Conservation (phyloP, 208 protist species). For the Novymonas esmeraldas region DNA sequence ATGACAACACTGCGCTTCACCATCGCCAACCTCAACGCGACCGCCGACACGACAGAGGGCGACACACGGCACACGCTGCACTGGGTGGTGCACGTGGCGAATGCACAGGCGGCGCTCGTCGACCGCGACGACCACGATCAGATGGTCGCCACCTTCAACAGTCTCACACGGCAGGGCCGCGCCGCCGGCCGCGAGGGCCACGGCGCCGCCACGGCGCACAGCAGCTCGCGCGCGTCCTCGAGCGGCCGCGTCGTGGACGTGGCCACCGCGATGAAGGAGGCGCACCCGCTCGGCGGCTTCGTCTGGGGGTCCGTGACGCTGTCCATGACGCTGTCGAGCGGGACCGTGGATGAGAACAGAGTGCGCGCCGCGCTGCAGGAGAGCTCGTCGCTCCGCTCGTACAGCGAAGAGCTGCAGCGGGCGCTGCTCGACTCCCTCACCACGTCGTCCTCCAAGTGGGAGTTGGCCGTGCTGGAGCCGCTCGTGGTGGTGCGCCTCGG, state of each 20-base stretch:
- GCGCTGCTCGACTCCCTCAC: conserved; percentile 58
- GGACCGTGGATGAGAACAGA: conserved; percentile 54
- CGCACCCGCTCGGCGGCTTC: conserved; percentile 72
- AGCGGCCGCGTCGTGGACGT: conserved; percentile 10
- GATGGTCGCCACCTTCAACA: conserved; percentile 35
- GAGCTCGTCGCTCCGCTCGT: conserved; percentile 39
- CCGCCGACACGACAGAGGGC: conserved; percentile 42
- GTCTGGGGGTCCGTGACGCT: conserved; percentile 84
- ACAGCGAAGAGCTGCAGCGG: conserved; percentile 54
- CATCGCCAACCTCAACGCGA: conserved; percentile 50
- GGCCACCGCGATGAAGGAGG: conserved; percentile 30
- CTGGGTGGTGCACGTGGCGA: conserved; percentile 63
- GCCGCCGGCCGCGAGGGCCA: not conserved
- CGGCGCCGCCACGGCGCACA: not conserved
- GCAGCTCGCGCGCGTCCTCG: not conserved
- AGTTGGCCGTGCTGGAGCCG: conserved; percentile 60
- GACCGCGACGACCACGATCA: conserved; percentile 89
- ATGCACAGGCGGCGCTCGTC: conserved; percentile 76
- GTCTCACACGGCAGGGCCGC: conserved; percentile 1
- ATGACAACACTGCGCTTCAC: conserved; percentile 86
- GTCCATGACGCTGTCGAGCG: conserved; percentile 74
- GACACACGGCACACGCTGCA: conserved; percentile 39
- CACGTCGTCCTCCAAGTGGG: conserved; percentile 67
- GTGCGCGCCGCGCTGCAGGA: conserved; percentile 32
- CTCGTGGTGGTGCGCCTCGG: conserved; percentile 78